Percentiles rank a stretch among this genome's conserved stretches.
Conservation (phyloP, 148 eudicot species). For the Spergularia bocconei region DNA sequence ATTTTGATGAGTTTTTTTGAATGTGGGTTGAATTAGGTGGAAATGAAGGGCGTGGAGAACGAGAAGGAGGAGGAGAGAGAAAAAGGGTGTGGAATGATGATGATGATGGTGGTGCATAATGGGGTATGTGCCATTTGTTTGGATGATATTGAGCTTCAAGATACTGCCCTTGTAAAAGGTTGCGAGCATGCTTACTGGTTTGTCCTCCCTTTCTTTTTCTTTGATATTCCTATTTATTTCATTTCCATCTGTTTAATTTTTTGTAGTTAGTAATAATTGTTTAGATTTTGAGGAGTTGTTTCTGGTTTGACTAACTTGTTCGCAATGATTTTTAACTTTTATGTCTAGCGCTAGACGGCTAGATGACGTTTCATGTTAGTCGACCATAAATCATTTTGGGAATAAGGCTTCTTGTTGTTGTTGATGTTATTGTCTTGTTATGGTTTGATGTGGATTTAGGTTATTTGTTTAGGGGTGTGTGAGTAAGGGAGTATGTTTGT, state of each 20-base stretch:
- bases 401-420: too few relatives aligned
- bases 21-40: slow-evolving; percentile 27
- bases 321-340: too few relatives aligned
- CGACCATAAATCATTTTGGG: not conserved
- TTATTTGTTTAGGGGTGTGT: too few relatives aligned
- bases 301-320: not conserved
- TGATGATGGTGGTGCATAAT: slow-evolving; percentile 38
- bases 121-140: slow-evolving; percentile 88
- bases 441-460: not conserved
- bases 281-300: not conserved
- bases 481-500: not conserved
- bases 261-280: not conserved
- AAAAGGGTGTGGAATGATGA: slow-evolving; percentile 2
- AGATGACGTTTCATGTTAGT: too few relatives aligned
- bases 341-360: too few relatives aligned
- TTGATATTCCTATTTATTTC: not conserved
- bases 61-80: slow-evolving; percentile 19
- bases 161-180: slow-evolving; percentile 93
- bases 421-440: too few relatives aligned
- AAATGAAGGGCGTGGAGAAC: slow-evolving; percentile 31
- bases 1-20: not conserved
- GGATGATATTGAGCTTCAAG: slow-evolving; percentile 68
- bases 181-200: slow-evolving; percentile 99
- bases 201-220: slow-evolving; percentile 33
- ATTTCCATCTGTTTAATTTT: not conserved